A percentile compares a stretch with the other conserved stretches of the same genome.
These are phyloP conservation scores for Geum urbanum DNA, from an alignment of 306 rosid genomes.

Conservation along the genomic window DNA sequence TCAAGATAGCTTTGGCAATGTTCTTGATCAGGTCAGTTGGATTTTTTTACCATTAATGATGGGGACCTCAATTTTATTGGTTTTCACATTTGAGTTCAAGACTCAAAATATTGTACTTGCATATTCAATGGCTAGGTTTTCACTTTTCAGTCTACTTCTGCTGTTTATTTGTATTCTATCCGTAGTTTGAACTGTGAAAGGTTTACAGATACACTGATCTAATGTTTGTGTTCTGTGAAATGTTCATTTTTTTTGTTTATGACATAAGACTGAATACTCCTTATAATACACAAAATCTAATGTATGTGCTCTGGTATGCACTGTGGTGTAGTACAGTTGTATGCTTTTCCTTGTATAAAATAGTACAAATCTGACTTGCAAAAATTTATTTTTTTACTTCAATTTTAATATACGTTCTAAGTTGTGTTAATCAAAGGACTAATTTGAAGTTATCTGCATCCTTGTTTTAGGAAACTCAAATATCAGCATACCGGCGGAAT, in stretches of 20 bases:
- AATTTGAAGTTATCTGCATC: conserved; percentile 20
- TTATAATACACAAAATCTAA: not conserved
- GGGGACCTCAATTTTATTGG: not conserved
- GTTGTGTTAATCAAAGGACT: conserved; percentile 5
- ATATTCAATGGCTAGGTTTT: not conserved
- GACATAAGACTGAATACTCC: not conserved
- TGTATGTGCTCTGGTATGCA: not conserved
- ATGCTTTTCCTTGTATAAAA: not conserved
- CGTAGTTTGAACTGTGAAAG: not conserved
- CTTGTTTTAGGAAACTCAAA: conserved; percentile 83
- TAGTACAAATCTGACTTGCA: not conserved
- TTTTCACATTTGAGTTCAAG: not conserved
- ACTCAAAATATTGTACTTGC: not conserved
- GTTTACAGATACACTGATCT: not conserved
- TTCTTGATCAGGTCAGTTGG: conserved; percentile 82
- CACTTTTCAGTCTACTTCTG: not conserved
- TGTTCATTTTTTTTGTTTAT: not conserved
- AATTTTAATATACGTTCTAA: not conserved
- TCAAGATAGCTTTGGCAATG: conserved; percentile 83
- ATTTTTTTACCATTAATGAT: not conserved
- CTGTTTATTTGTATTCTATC: not conserved
- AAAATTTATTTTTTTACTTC: not conserved
- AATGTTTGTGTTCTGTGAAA: not conserved
- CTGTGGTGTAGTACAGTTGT: not conserved
- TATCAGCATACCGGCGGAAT: conserved; percentile 78